Conservation (phyloP, 805 yeast genomes). For the Blastobotrys parvus region DNA sequence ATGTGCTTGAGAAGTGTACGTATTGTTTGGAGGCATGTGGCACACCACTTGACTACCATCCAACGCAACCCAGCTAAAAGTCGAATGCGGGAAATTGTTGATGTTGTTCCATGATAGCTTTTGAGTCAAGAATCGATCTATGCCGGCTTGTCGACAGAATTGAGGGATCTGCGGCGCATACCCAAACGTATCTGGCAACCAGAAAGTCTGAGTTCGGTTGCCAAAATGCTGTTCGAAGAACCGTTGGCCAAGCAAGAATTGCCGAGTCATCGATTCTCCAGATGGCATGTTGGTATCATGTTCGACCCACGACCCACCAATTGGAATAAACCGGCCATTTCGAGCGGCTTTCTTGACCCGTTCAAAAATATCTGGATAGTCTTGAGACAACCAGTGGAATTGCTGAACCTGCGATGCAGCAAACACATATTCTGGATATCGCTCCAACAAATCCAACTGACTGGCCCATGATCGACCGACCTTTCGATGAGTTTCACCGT, state of each 20-base stretch:
- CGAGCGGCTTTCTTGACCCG: slow-evolving; percentile 54
- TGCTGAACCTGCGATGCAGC: slow-evolving; percentile 97
- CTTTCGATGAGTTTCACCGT: slow-evolving; percentile 89
- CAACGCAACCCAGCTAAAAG: slow-evolving; percentile 92
- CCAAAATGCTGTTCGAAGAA: slow-evolving; percentile 79
- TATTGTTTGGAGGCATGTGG: slow-evolving; percentile 97
- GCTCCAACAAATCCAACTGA: slow-evolving; percentile 73
- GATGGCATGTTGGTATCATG: slow-evolving; percentile 93
- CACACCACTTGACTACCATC: slow-evolving; percentile 91
- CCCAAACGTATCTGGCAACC: slow-evolving; percentile 98
- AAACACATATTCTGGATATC: slow-evolving; percentile 87
- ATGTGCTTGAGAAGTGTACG: slow-evolving; percentile 88
- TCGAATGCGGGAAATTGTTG: slow-evolving; percentile 78
- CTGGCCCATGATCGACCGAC: slow-evolving; percentile 94
- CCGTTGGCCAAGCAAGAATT: slow-evolving; percentile 83
- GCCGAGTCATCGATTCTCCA: slow-evolving; percentile 86
- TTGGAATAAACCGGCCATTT: slow-evolving; percentile 71
- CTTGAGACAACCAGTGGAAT: slow-evolving; percentile 80
- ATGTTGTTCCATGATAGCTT: slow-evolving; percentile 95
- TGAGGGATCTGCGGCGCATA: slow-evolving; percentile 95
- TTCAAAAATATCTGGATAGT: slow-evolving; percentile 73
- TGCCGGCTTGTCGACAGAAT: slow-evolving; percentile 77
- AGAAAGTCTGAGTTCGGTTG: slow-evolving; percentile 60
- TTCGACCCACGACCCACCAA: slow-evolving; percentile 98
- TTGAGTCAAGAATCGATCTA: slow-evolving; percentile 81